A percentile compares a stretch with the other conserved stretches of the same genome.
phyloP scores from a whole-genome alignment of 805 yeast species.

The Tetrapisispora nanseiensis region DNA sequence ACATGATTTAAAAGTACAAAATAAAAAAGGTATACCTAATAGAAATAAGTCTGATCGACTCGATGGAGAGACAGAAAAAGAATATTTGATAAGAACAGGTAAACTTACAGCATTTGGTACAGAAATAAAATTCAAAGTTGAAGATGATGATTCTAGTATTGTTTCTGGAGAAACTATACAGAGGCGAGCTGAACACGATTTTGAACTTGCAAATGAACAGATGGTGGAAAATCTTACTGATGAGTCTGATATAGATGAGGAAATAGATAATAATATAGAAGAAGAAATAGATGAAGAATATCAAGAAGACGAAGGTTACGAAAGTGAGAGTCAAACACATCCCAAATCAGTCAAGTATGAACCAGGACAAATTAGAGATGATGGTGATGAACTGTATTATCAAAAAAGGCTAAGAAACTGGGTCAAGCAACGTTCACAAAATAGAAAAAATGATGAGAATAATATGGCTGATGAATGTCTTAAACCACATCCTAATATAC shows the following conservation, averaged over 20 bases:
- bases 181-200: not conserved
- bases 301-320: slow-evolving; percentile 7
- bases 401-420: slow-evolving; percentile 52
- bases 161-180: slow-evolving; percentile 23
- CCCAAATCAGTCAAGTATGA: slow-evolving; percentile 8
- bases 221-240: slow-evolving; percentile 15
- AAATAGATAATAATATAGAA: slow-evolving; percentile 14
- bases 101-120: slow-evolving; percentile 89
- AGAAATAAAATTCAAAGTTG: slow-evolving; percentile 41
- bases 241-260: slow-evolving; percentile 9
- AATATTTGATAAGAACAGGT: slow-evolving; percentile 78
- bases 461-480: slow-evolving; percentile 47
- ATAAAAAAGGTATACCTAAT: slow-evolving; percentile 10
- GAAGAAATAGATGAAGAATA: slow-evolving; percentile 9
- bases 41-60: slow-evolving; percentile 27
- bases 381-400: slow-evolving; percentile 66
- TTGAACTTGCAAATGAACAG: slow-evolving; percentile 15
- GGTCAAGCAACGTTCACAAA: slow-evolving; percentile 44
- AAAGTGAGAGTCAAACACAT: slow-evolving; percentile 5
- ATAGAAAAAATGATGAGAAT: slow-evolving; percentile 13
- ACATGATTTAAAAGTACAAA: slow-evolving; percentile 17
- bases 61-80: slow-evolving; percentile 71
- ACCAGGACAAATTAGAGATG: slow-evolving; percentile 42
- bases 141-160: slow-evolving; percentile 5
- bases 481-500: slow-evolving; percentile 63